These are phyloP conservation scores for Solanum tarapatanum DNA, from an alignment of 257 asterid genomes.

Conservation along the genomic window DNA sequence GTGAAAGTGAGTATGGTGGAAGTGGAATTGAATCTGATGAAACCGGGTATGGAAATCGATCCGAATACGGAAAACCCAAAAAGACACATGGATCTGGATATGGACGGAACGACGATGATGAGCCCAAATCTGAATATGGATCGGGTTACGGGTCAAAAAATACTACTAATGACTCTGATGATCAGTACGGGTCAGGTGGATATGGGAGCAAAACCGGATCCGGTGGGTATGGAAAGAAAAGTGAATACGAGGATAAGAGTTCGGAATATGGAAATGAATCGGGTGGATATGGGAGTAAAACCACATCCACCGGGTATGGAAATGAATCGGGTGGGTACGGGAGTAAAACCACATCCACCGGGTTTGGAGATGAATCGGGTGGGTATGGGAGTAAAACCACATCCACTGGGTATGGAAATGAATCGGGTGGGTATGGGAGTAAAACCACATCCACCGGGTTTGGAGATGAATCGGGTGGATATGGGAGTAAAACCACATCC, in stretches of 20 bases:
- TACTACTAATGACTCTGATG: background rate
- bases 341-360: background rate
- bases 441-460: background rate
- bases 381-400: background rate
- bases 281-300: background rate
- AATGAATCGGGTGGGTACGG: background rate
- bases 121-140: background rate
- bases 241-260: background rate
- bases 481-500: background rate
- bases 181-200: background rate
- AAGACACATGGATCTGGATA: conserved; percentile 5
- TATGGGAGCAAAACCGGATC: background rate
- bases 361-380: background rate
- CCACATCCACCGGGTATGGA: background rate
- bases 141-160: conserved; percentile 8
- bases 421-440: background rate
- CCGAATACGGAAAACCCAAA: background rate
- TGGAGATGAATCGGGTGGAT: background rate
- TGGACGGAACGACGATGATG: conserved; percentile 3
- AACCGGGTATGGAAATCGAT: background rate
- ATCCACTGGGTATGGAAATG: background rate
- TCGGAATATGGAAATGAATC: background rate
- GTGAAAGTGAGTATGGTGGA: conserved; percentile 25
- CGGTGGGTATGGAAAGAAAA: background rate
- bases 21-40: background rate